A percentile compares a stretch with the other conserved stretches of the same genome.
Conservation (phyloP, 768 basidiomycete species). For the Wakefieldia striispora region DNA sequence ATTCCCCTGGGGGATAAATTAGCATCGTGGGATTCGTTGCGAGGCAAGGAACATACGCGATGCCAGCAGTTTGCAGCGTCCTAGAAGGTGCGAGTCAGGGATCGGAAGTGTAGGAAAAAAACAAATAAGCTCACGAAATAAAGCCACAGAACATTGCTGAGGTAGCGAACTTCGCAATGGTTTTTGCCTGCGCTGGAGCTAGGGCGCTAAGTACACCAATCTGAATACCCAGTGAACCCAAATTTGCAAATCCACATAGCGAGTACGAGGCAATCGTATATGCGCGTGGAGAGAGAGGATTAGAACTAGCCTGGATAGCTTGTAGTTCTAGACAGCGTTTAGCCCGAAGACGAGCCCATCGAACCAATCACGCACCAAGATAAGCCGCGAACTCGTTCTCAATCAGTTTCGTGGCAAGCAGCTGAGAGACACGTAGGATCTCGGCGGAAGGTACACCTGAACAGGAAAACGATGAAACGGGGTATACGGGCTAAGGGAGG, state of each 20-base stretch:
- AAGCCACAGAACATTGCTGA: conserved; percentile 75
- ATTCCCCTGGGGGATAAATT: conserved; percentile 40
- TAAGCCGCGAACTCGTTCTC: conserved; percentile 89
- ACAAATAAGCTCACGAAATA: conserved; percentile 38
- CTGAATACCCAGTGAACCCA: conserved; percentile 84
- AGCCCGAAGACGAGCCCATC: background rate
- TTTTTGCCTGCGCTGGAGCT: conserved; percentile 64
- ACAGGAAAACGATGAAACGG: background rate
- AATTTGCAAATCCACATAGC: conserved; percentile 89
- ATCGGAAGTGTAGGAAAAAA: background rate
- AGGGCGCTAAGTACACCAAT: conserved; percentile 71
- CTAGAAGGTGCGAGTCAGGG: conserved; percentile 14
- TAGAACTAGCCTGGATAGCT: conserved; percentile 45
- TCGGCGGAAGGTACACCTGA: conserved; percentile 73
- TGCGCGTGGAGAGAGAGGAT: conserved; percentile 67
- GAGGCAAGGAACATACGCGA: conserved; percentile 44
- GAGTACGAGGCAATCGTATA: conserved; percentile 85
- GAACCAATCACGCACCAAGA: conserved; percentile 27
- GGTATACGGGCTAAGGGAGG: background rate
- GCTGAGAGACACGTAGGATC: conserved; percentile 74
- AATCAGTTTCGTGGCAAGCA: conserved; percentile 84
- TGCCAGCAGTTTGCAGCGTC: conserved; percentile 57
- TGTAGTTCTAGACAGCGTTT: conserved; percentile 30
- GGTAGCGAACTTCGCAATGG: conserved; percentile 66
- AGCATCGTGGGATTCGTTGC: background rate